phyloP scores from a whole-genome alignment of 495 filamentous ascomycete genomes.

The Aspergillus leporis region DNA sequence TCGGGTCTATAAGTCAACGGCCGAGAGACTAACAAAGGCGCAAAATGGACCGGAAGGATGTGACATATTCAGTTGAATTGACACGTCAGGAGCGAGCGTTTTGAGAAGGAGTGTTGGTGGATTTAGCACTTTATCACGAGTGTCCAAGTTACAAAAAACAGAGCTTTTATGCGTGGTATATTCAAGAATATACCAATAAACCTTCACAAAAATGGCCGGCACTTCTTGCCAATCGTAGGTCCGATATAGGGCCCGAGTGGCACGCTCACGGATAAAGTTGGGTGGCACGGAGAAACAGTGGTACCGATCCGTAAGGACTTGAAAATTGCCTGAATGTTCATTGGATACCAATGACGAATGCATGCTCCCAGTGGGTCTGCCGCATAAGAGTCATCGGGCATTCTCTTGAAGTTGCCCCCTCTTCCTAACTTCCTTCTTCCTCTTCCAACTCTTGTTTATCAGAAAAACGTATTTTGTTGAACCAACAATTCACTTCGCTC shows the following conservation, averaged over 20 bases:
- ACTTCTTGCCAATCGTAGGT: too few species aligned
- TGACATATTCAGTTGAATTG: conserved; percentile 19
- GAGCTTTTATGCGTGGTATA: too few species aligned
- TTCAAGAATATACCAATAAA: too few species aligned
- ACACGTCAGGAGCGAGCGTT: background rate
- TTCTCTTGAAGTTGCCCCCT: background rate
- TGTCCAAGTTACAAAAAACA: too few species aligned
- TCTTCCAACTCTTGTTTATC: conserved; percentile 4
- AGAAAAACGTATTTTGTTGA: too few species aligned
- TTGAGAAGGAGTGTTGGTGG: background rate
- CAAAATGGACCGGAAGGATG: conserved; percentile 26
- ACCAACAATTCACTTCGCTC: conserved; percentile 5
- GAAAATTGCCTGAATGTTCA: conserved; percentile 4
- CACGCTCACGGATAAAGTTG: too few species aligned
- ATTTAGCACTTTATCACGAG: background rate
- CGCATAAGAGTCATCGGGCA: conserved; percentile 8
- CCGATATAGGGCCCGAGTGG: too few species aligned
- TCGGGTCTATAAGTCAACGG: conserved; percentile 39
- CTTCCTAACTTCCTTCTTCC: background rate
- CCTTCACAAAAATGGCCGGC: too few species aligned
- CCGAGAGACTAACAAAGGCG: conserved; percentile 24
- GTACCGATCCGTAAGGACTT: background rate
- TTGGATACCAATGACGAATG: conserved; percentile 17
- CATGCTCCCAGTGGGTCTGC: background rate
- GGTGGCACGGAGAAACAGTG: background rate